Evolutionary conservation across 176 grass and related monocot genomes (phyloP).

Genomic region (Musa beccarii): DNA sequence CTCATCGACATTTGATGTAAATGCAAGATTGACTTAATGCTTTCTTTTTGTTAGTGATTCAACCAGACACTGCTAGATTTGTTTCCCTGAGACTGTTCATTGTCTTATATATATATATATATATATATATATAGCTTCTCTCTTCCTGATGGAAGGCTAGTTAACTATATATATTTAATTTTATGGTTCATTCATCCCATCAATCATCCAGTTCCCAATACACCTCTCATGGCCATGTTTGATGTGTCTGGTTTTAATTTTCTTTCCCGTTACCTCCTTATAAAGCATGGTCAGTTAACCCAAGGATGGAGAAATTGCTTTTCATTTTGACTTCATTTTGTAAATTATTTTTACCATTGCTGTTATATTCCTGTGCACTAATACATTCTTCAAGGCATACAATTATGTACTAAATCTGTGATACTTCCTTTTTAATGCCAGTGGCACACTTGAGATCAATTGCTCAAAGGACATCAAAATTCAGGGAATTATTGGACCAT

Average conservation of each 20-base stretch:
- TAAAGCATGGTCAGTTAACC: neutral
- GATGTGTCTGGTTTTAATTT: neutral
- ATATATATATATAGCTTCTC: too few relatives aligned
- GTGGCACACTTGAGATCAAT: slow-evolving; percentile 90
- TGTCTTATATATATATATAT: too few relatives aligned
- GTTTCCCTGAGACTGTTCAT: neutral
- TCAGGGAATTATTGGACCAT: slow-evolving; percentile 94
- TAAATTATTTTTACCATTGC: neutral
- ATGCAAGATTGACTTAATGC: neutral
- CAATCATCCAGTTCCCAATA: neutral
- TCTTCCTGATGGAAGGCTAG: too few relatives aligned
- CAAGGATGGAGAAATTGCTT: neutral
- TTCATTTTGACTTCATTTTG: neutral
- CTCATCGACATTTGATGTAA: too few relatives aligned
- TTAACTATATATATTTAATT: neutral
- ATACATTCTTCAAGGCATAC: neutral
- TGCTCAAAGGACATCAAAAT: slow-evolving; percentile 99
- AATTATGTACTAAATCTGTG: slow-evolving; percentile 19
- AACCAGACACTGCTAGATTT: neutral
- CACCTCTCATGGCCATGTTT: neutral
- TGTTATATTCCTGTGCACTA: neutral
- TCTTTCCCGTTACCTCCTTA: neutral
- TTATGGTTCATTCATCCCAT: neutral
- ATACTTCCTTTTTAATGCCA: slow-evolving; percentile 26
- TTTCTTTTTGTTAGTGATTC: neutral